Evolutionary conservation across 495 filamentous ascomycete species (phyloP), one percentile per base, ranked within the genome.

Genomic region (Sporormia fimetaria): DNA sequence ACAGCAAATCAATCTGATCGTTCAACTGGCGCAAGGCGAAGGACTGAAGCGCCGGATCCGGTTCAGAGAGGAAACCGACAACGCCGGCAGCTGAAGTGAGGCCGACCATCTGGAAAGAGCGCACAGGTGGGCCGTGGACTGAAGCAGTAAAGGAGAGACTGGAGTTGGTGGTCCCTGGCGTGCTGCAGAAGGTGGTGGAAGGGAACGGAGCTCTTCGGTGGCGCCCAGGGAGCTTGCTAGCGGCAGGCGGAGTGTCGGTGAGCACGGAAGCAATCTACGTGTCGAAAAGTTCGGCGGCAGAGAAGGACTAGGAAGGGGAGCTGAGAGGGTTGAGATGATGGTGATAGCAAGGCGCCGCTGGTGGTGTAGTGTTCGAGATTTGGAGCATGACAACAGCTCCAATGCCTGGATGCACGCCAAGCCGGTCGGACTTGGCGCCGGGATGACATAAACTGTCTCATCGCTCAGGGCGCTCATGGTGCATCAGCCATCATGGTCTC

Each of bases 1-100:
- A 99, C 47, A 96, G 72, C 37, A 86, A 78, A 61, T 96, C 86
- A 55, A 99, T 90, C 53, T 94, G 79, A 44, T 90, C 82, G 64
- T 96, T 90, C 56, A 96, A 73, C 44, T 81, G 85, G 69, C 88
- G 79, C 56, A 99, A 69, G 41, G 92, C 92, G 61, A 94, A 96
- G 54, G 85, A 76, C 67, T 81, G 85, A 55, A 99, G 75, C 67
- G 90, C 83, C 16, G 78, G 71, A 64, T 96, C 90, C 35, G 88
- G 83, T 59, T 99, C 92, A 49, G 86, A 81, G 32, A 99, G 75
- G 62, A 96, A 93, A 62, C 87, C 88, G 57, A 99, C 77, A 27
- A 99, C 77, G 57, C 92, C 92, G 41, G 83, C 83, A 45, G 88
- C 92, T 39, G 92, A 94, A 54, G 84, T 83, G 55, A 99, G 70